Base-by-base conservation (phyloP, 2,329 filamentous ascomycete genomes). In the Penicillium verrucosum region DNA sequence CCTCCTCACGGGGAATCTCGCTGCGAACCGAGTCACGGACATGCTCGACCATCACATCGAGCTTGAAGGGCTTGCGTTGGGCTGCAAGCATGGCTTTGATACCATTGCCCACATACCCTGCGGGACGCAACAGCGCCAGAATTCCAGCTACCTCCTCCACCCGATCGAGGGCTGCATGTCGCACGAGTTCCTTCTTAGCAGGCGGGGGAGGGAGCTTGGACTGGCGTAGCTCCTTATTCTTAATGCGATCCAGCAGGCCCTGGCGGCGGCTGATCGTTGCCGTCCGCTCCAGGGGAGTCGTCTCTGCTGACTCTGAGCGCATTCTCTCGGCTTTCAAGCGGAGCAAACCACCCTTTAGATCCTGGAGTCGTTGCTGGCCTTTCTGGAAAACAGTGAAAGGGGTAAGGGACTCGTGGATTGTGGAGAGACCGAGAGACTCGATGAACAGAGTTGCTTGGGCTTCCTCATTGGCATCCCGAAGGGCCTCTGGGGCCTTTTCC, bases 241-340 rank as follows among this genome's bases (percentile, higher is more conserved):
- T 86, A 61, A 95, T 83, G 47, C 89, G 87, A 71, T 92, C 89
- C 56, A 94, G 80, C 25, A 95, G 83, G 51, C 84, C 85, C 77
- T 88, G 85, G 49, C 74, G 72, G 18, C 76, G 75, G 41, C 69
- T 68, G 27, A 52, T 62, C 8, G 68, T 69, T 36, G 61, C 67
- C 50, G 60, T 70, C 44, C 58, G 65, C 46, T 59, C 72, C 66
- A 68, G 69, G 5, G 59, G 53, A 21, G 57, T 47, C 1, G 54
- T 57, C 6, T 65, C 50, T 23, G 66, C 61, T 4, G 49, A 57
- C 34, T 68, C 60, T 16, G 58, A 58, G 52, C 68, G 65, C 46
- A 68, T 49, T 50, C 65, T 71, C 37, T 74, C 71, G 4, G 66
- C 72, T 46, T 73, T 76, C 61, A 71, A 38, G 49, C 68, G 68